Percentiles rank a stretch among this genome's conserved stretches.
Conservation (phyloP, 352 stramenopile species). For the Phytopythium cucurbitacearum region DNA sequence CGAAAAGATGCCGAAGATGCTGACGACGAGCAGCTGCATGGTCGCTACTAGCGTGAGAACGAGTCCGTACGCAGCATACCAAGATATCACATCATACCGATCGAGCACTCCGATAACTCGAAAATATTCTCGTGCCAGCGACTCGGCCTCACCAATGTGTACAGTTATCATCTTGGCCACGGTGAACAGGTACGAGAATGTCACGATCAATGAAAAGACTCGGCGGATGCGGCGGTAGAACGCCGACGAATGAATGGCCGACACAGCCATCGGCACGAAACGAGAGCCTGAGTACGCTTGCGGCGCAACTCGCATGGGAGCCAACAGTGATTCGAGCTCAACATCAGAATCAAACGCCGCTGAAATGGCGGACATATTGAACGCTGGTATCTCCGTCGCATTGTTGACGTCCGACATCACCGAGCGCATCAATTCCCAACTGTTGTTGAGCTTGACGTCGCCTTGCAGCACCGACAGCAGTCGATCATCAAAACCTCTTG, state of each 20-base stretch:
- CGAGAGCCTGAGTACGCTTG: conserved; percentile 27
- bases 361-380: conserved; percentile 4
- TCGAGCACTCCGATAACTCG: conserved; percentile 32
- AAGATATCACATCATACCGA: conserved; percentile 29
- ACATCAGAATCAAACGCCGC: conserved; percentile 3
- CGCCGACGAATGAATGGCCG: conserved; percentile 11
- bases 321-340: conserved; percentile 18
- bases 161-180: conserved; percentile 25
- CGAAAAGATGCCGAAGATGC: conserved; percentile 20
- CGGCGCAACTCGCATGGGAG: conserved; percentile 25
- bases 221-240: conserved; percentile 32
- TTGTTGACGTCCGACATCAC: background rate
- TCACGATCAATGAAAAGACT: conserved; percentile 27
- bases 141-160: conserved; percentile 29
- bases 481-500: conserved; percentile 9
- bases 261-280: conserved; percentile 27
- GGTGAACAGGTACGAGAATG: conserved; percentile 20
- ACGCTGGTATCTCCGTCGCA: background rate
- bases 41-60: conserved; percentile 25
- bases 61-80: conserved; percentile 35
- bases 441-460: conserved; percentile 17
- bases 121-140: conserved; percentile 23
- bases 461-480: conserved; percentile 18
- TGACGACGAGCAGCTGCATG: conserved; percentile 21
- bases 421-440: conserved; percentile 1